Base-by-base conservation (phyloP, 2,329 filamentous ascomycete genomes). In the Fusarium liriodendri region DNA sequence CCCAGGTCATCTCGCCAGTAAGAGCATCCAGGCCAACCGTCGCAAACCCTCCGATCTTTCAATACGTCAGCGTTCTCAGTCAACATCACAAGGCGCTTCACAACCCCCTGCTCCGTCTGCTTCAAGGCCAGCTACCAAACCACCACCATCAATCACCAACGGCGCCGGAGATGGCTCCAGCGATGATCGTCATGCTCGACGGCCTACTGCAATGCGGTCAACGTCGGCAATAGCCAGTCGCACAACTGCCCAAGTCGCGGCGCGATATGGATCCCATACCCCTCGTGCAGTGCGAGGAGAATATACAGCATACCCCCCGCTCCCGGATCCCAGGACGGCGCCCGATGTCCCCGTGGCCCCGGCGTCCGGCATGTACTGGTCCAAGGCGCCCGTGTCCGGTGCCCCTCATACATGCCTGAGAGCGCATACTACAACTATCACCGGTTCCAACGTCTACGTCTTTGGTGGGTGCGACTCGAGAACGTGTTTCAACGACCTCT, bases 341-440 rank as follows among this genome's bases (percentile, higher is more conserved):
- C 87, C 89, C 7, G 88, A 92, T 67, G 90, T 93, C 20, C 85
- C 87, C 11, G 85, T 88, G 4, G 90, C 91, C 18, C 91, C 91
- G 29, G 89, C 91, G 20, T 91, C 90, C 58, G 91, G 91, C 76
- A 93, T 93, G 91, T 93, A 93, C 83, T 93, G 91, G 91, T 92
- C 90, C 62, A 87, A 86, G 38, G 91, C 91, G 11, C 89, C 88
- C 9, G 86, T 89, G n/a, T 92, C 91, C 4, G 91, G 91, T 29
- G 84, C 86, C 29, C 84, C 89, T 42, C 90, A 91, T 77, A 88
- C 89, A 18, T 87, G 89, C 27, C 82, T 93, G 67, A 87, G 91
- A 64, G 91, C 91, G 18, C 91, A 93, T 81, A 93, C 91, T 52
- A 89, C 89, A 35, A 92, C 91, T 22, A 83, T 92, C 35, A 85